Percentiles rank a stretch among this genome's conserved stretches.
These are phyloP conservation scores for Pestalotiopsis sp. DNA, from an alignment of 2,329 filamentous ascomycete species.

Conservation along the genomic window DNA sequence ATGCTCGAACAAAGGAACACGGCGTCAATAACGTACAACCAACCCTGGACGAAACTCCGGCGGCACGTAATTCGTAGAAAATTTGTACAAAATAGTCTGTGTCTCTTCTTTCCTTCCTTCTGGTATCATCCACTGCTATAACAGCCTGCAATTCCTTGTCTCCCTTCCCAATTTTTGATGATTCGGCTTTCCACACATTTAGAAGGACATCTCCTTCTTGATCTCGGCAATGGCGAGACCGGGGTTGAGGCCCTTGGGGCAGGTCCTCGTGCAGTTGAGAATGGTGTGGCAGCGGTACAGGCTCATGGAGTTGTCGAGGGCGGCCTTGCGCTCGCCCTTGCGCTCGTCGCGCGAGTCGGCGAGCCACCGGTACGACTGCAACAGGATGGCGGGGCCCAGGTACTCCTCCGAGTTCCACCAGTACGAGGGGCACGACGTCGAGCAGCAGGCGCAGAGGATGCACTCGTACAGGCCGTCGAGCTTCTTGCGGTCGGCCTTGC, in stretches of 20 bases:
- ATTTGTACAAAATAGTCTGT: constrained; percentile 16
- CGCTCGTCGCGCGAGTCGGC: constrained; percentile 93
- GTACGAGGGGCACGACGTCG: constrained; percentile 98
- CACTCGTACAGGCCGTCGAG: constrained; percentile 98
- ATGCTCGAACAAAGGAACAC: constrained; percentile 18
- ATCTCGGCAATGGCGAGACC: constrained; percentile 95
- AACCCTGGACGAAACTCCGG: constrained; percentile 15
- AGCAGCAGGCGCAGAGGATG: constrained; percentile 99
- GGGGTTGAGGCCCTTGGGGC: constrained; percentile 97
- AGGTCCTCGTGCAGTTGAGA: constrained; percentile 96
- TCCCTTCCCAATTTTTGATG: background rate
- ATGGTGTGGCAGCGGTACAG: constrained; percentile 99
- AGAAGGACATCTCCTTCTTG: constrained; percentile 91
- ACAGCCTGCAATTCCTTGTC: background rate
- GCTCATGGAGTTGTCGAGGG: constrained; percentile 98
- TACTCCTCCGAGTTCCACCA: constrained; percentile 99
- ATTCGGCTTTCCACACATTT: constrained; percentile 18
- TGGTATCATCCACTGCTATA: constrained; percentile 4
- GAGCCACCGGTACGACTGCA: constrained; percentile 98
- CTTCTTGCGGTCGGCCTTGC: constrained; percentile 90
- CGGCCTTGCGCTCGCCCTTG: constrained; percentile 83
- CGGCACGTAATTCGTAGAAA: constrained; percentile 18
- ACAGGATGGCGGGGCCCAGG: constrained; percentile 91
- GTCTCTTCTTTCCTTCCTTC: background rate
- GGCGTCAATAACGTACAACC: constrained; percentile 16